phyloP scores from a whole-genome alignment of 768 basidiomycete species.

The Hygrocybe coccinea region DNA sequence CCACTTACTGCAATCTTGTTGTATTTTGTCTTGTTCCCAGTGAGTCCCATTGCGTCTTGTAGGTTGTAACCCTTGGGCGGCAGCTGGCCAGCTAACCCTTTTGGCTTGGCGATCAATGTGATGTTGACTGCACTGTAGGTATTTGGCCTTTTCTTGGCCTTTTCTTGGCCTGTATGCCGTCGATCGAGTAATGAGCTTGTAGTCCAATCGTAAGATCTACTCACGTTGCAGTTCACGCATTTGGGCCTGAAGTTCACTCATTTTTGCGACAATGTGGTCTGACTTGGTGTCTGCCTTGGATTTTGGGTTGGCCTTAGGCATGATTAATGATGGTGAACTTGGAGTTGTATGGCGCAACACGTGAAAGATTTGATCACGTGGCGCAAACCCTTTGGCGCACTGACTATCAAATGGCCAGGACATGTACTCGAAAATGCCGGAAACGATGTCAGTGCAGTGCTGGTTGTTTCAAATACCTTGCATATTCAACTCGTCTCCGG shows the following conservation, averaged over 20 bases:
- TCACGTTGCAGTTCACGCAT: background rate
- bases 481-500: slow-evolving; percentile 1
- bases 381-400: background rate
- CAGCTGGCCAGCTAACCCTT: background rate
- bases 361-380: background rate
- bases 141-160: background rate
- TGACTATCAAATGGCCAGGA: background rate
- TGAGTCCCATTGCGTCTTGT: background rate
- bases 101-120: background rate
- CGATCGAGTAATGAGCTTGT: background rate
- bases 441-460: background rate
- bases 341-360: background rate
- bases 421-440: background rate
- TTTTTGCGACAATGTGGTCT: background rate
- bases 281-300: background rate
- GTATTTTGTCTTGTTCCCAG: background rate
- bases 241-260: background rate
- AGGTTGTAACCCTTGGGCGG: background rate
- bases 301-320: background rate
- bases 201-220: background rate
- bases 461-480: background rate
- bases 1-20: slow-evolving; percentile 1
- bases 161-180: background rate
- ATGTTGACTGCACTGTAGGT: background rate
- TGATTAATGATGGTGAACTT: background rate